phyloP scores from a whole-genome alignment of 73 alveolate species.

The Stentor coeruleus region DNA sequence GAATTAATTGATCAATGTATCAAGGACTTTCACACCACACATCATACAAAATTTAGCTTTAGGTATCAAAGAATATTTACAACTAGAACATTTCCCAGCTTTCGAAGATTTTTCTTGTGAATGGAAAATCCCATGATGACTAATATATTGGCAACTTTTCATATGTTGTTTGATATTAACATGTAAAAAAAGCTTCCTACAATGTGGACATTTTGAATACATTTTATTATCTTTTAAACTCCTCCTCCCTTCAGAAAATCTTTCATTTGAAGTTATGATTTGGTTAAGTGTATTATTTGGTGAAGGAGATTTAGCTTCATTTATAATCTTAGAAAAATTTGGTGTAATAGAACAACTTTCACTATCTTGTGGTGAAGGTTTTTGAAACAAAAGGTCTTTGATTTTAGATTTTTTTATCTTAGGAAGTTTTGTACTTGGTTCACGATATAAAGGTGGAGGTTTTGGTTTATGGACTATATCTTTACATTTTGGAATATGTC shows the following conservation, averaged over 20 bases:
- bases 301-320: not conserved
- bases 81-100: not conserved
- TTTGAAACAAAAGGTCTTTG: not conserved
- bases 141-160: not conserved
- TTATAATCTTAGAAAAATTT: not conserved
- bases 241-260: not conserved
- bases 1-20: no score
- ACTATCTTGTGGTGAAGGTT: not conserved
- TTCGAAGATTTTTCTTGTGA: not conserved
- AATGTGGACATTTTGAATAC: not conserved
- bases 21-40: conserved; percentile 14
- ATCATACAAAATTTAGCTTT: conserved; percentile 17
- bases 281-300: not conserved
- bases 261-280: not conserved
- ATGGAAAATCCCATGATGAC: conserved; percentile 1
- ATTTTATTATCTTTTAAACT: not conserved
- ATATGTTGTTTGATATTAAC: not conserved
- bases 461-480: conserved; percentile 25
- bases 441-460: conserved; percentile 15
- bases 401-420: not conserved
- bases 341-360: not conserved
- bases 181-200: not conserved
- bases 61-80: not conserved
- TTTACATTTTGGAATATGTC: conserved; percentile 27
- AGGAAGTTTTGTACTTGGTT: not conserved